These are phyloP conservation scores for Ceratocystis colombiana DNA, from an alignment of 2,329 filamentous ascomycete genomes.

Conservation along the genomic window DNA sequence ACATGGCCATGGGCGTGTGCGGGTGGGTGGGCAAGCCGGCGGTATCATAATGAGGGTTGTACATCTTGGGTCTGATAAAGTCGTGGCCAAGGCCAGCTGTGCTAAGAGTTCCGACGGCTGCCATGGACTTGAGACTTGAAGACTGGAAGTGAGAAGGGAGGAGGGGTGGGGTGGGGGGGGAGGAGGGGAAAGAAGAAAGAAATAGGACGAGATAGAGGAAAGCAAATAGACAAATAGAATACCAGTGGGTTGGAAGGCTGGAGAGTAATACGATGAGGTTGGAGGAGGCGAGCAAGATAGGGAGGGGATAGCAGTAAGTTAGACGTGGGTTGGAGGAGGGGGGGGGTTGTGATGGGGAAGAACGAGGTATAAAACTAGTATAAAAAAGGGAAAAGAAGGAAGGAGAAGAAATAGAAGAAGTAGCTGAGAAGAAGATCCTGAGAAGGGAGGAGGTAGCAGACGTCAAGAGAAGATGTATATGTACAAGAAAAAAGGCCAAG, in stretches of 20 bases:
- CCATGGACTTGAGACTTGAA: conserved; percentile 21
- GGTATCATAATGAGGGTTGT: conserved; percentile 16
- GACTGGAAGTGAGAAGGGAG: not conserved
- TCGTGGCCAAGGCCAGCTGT: conserved; percentile 24
- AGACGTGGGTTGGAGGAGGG: not conserved
- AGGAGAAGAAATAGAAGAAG: not conserved
- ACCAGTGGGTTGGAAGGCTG: too few relatives aligned
- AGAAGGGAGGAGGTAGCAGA: not conserved
- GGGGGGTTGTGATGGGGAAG: not conserved
- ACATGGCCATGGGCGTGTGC: conserved; percentile 20
- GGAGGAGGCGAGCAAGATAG: not conserved
- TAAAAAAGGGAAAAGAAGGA: not conserved
- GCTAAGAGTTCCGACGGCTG: conserved; percentile 21
- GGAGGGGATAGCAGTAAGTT: not conserved
- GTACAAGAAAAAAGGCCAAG: conserved; percentile 9
- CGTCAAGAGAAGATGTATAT: not conserved
- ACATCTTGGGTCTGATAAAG: conserved; percentile 24
- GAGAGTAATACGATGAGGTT: conserved; percentile 2
- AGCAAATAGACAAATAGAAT: not conserved
- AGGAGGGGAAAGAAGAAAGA: not conserved
- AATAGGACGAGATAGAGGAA: not conserved
- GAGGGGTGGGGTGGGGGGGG: not conserved
- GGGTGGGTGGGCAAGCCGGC: conserved; percentile 10
- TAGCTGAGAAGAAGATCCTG: not conserved
- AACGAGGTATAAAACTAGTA: not conserved